Base-by-base conservation (phyloP, 768 basidiomycete species). In the Tulasnella sp. region DNA sequence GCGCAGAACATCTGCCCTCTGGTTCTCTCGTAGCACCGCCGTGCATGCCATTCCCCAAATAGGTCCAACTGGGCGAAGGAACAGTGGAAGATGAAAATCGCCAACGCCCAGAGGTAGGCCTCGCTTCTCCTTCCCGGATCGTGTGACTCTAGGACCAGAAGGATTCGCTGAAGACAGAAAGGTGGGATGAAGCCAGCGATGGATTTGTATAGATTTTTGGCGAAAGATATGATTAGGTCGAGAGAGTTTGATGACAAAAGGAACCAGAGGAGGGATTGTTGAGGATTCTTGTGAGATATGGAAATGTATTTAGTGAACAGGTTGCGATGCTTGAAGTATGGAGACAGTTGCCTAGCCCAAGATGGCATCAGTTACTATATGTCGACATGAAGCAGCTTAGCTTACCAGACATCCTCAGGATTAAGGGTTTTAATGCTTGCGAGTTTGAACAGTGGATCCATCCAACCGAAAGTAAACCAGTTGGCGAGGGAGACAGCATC, bases 1-100 rank as follows among this genome's bases (percentile, higher is more conserved):
- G 84, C 83, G 75, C 89, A 90, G 75, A 90, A 90, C 1, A 90
- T 80, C 76, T 89, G 88, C 4, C 89, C 89, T 6, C 89, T 82
- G 35, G 89, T 89, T 12, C 89, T 83, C 76, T 90, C 89, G 76
- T 90, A 90, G 76, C 87, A 88, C 62, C 89, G 80, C 59, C 89
- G 83, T 1, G 85, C 87, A 76, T 88, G 86, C 88, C 88, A 90
- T 78, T 76, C 87, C 62, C 72, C 83, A 76, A 87, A 84, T 40
- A 89, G 77, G 76, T 89, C 88, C 19, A 85, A 82, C 75, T 89
- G 88, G 0, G 88, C 89, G 77, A 89, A 89, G 0, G 88, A 89
- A 2, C 90, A 80, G 77, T 90, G 83, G 6, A 83, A 86, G 0
- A 89, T 66, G 79, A 90, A 89, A 5, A 86, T 85, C 36, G 87